These are phyloP conservation scores for Yarrowia sp. DNA, from an alignment of 805 yeast species.

Conservation along the genomic window DNA sequence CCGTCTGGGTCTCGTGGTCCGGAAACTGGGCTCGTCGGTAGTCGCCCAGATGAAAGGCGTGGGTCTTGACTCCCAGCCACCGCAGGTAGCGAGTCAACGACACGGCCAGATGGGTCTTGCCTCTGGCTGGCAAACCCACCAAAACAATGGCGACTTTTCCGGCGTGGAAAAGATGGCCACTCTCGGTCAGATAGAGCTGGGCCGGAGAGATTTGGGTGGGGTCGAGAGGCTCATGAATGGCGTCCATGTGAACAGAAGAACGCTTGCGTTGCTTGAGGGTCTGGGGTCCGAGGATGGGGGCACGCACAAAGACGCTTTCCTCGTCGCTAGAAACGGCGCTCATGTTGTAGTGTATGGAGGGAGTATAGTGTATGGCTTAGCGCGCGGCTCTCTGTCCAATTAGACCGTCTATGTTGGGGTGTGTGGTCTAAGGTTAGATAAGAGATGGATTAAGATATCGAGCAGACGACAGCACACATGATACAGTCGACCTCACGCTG, in stretches of 20 bases:
- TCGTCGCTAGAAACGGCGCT: slow-evolving; percentile 25
- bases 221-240: slow-evolving; percentile 62
- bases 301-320: slow-evolving; percentile 17
- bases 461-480: too few species aligned
- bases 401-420: slow-evolving; percentile 1
- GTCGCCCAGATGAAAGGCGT: slow-evolving; percentile 87
- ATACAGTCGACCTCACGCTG: too few species aligned
- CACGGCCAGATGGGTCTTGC: slow-evolving; percentile 90
- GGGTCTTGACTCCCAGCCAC: slow-evolving; percentile 94
- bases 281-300: slow-evolving; percentile 16
- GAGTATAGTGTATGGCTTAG: background rate
- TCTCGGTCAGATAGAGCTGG: slow-evolving; percentile 86
- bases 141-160: slow-evolving; percentile 86
- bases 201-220: slow-evolving; percentile 79
- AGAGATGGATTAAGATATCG: background rate
- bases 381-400: background rate
- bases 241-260: slow-evolving; percentile 43
- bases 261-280: slow-evolving; percentile 19
- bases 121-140: slow-evolving; percentile 93
- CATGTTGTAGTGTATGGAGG: slow-evolving; percentile 3
- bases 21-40: slow-evolving; percentile 54
- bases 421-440: slow-evolving; percentile 20
- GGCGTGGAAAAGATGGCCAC: slow-evolving; percentile 91
- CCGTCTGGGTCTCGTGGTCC: slow-evolving; percentile 26
- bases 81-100: slow-evolving; percentile 86